Percentiles rank a stretch among this genome's conserved stretches.
phyloP scores from a whole-genome alignment of 2,329 filamentous ascomycete genomes.

The Balansia obtecta region DNA sequence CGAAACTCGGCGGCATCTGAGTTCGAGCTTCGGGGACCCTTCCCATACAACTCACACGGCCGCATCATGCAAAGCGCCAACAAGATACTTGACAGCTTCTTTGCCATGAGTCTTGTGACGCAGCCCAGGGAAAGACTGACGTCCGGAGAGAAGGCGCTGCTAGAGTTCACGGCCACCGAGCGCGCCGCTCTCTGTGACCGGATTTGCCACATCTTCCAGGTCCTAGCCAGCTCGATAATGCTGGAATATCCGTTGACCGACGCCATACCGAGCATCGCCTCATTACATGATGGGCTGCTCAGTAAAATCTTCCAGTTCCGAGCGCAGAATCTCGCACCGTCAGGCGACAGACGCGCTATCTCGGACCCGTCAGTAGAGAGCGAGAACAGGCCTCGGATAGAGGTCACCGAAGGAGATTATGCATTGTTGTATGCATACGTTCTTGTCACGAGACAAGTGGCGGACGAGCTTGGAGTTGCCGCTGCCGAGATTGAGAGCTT shows the following conservation, averaged over 20 bases:
- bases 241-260: conserved; percentile 81
- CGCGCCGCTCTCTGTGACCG: conserved; percentile 66
- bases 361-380: too few species aligned
- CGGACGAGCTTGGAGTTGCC: conserved; percentile 44
- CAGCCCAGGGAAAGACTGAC: conserved; percentile 61
- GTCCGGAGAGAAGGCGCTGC: conserved; percentile 62
- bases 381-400: background rate
- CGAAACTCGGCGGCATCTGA: conserved; percentile 59
- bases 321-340: conserved; percentile 35
- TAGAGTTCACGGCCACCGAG: conserved; percentile 67
- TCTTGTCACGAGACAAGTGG: conserved; percentile 48
- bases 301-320: conserved; percentile 77
- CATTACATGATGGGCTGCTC: conserved; percentile 63
- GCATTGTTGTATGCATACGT: conserved; percentile 87
- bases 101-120: conserved; percentile 84
- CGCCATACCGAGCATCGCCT: conserved; percentile 64
- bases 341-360: background rate
- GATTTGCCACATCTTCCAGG: conserved; percentile 71
- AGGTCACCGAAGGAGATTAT: conserved; percentile 61
- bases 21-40: conserved; percentile 72
- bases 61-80: conserved; percentile 64
- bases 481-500: conserved; percentile 44
- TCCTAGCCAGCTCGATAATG: conserved; percentile 78
- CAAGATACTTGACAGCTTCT: conserved; percentile 75
- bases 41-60: conserved; percentile 56